These are phyloP conservation scores for Tetrahymena borealis DNA, from an alignment of 73 alveolate species.

Conservation along the genomic window DNA sequence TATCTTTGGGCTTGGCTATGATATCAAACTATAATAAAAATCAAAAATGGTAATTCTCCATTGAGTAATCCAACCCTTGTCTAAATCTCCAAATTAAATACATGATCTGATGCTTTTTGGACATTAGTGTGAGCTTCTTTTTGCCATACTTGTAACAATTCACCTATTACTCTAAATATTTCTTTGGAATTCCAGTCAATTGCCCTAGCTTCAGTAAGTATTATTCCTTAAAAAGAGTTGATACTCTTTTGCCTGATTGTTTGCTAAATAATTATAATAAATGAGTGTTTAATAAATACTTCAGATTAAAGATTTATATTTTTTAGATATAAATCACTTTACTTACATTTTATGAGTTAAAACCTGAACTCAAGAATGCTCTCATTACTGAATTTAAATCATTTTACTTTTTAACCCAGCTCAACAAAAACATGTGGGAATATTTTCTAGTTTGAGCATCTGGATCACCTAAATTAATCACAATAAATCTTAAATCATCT, in stretches of 20 bases:
- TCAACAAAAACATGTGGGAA: not conserved
- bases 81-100: not conserved
- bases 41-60: too few relatives aligned
- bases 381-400: not conserved
- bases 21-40: not conserved
- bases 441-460: not conserved
- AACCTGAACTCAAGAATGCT: not conserved
- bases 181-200: not conserved
- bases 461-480: not conserved
- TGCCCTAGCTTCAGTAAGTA: not conserved
- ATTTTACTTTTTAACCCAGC: not conserved
- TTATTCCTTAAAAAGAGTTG: not conserved
- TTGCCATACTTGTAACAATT: not conserved
- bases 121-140: not conserved
- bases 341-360: not conserved
- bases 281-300: not conserved
- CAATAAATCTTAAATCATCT: not conserved
- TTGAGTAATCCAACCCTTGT: not conserved
- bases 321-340: not conserved
- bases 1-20: too few relatives aligned
- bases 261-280: not conserved
- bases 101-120: not conserved
- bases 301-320: not conserved
- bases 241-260: not conserved
- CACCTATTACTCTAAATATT: not conserved